phyloP scores from a whole-genome alignment of 2,329 filamentous ascomycete species.

The Boeremia exigua region DNA sequence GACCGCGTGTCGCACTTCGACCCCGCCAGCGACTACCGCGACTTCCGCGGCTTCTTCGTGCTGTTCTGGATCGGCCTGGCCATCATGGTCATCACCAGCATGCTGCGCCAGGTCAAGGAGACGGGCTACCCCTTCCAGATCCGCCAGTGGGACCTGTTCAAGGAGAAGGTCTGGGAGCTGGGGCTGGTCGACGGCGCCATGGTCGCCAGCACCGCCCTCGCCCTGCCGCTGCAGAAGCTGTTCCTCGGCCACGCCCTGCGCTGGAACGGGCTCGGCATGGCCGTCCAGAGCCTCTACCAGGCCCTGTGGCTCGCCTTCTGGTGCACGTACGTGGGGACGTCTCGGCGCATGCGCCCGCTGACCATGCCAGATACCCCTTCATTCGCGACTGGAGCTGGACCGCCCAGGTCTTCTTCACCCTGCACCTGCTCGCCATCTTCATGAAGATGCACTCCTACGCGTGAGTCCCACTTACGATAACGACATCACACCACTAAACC shows the following conservation, averaged over 20 bases:
- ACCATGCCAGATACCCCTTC: slow-evolving; percentile 71
- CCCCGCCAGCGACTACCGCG: slow-evolving; percentile 85
- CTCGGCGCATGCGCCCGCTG: no score
- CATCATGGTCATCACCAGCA: slow-evolving; percentile 96
- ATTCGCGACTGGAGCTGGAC: slow-evolving; percentile 93
- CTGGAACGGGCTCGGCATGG: slow-evolving; percentile 80
- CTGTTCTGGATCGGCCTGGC: slow-evolving; percentile 97
- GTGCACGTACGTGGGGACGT: slow-evolving; percentile 67
- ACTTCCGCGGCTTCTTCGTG: slow-evolving; percentile 97
- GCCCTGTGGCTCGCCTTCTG: slow-evolving; percentile 78
- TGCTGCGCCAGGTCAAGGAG: slow-evolving; percentile 90
- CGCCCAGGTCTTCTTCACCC: slow-evolving; percentile 89
- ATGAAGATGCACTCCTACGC: slow-evolving; percentile 99
- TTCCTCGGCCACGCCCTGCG: slow-evolving; percentile 67
- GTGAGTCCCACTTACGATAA: slow-evolving; percentile 19
- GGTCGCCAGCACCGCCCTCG: slow-evolving; percentile 76
- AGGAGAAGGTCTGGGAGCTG: slow-evolving; percentile 86
- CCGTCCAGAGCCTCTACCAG: slow-evolving; percentile 84
- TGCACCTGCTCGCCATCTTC: slow-evolving; percentile 88
- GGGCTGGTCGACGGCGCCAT: slow-evolving; percentile 84
- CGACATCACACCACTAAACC: background rate
- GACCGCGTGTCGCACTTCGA: slow-evolving; percentile 95
- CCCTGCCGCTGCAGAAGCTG: slow-evolving; percentile 74
- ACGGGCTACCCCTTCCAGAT: slow-evolving; percentile 86
- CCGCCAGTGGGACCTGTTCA: slow-evolving; percentile 87